Percentiles rank a stretch among this genome's conserved stretches.
phyloP scores from a whole-genome alignment of 768 basidiomycete genomes.

The Tricholomella constricta region DNA sequence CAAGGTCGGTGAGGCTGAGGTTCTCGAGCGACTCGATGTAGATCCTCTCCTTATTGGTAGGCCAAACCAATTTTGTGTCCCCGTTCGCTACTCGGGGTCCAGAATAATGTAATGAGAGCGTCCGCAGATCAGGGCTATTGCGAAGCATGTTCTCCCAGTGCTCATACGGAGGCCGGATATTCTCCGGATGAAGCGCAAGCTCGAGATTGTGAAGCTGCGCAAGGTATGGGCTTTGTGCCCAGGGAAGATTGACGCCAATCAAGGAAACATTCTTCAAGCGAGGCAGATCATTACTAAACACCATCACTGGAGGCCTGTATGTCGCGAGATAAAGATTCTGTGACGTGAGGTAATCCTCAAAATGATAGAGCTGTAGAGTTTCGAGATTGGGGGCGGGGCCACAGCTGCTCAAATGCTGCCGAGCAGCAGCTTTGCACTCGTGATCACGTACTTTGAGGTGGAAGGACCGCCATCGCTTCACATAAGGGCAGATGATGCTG shows the following conservation, averaged over 20 bases:
- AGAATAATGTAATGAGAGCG: conserved; percentile 58
- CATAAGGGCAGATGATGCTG: conserved; percentile 44
- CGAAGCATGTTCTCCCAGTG: conserved; percentile 59
- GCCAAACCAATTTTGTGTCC: conserved; percentile 40
- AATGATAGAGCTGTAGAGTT: conserved; percentile 65
- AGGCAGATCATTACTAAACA: conserved; percentile 56
- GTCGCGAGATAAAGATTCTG: conserved; percentile 57
- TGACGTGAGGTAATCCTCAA: conserved; percentile 54
- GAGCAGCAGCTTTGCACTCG: conserved; percentile 56
- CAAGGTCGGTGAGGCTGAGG: conserved; percentile 55
- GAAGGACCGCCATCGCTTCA: conserved; percentile 58
- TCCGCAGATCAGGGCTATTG: conserved; percentile 46
- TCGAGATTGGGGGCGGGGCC: conserved; percentile 57
- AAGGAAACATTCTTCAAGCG: conserved; percentile 55
- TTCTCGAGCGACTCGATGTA: conserved; percentile 40
- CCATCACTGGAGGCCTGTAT: conserved; percentile 57
- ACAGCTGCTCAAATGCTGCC: conserved; percentile 50
- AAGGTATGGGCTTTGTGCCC: conserved; percentile 53
- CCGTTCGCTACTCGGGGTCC: conserved; percentile 45
- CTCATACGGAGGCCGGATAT: conserved; percentile 55
- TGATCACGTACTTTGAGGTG: conserved; percentile 61
- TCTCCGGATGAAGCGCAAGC: conserved; percentile 61
- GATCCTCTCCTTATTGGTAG: conserved; percentile 32
- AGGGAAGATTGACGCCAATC: conserved; percentile 67
- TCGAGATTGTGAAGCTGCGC: conserved; percentile 51